Base-by-base conservation (phyloP, 2,329 filamentous ascomycete species). In the Cladophialophora carrionii region DNA sequence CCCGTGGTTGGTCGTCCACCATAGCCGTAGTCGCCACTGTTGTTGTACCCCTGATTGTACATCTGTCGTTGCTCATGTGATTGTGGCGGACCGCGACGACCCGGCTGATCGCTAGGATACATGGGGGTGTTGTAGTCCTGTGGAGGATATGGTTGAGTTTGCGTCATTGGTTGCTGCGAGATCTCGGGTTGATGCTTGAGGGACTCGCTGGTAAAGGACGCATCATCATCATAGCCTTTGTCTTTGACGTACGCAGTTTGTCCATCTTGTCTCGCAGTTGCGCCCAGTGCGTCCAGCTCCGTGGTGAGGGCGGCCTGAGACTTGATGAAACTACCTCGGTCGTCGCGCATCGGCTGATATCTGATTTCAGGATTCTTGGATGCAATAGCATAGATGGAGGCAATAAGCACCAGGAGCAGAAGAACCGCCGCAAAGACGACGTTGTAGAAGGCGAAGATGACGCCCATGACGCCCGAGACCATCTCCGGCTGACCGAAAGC, bases 261-360 rank as follows among this genome's bases (percentile, higher is more conserved):
- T 67, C 78, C 74, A 75, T 96, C 92, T 64, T 92, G 92, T 74
- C 93, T 89, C 37, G 93, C 93, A 4, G 92, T 96, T 17, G 90
- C 91, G 70, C 91, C 93, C 63, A 97, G 82, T 8, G 93, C 93
- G 76, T 97, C 92, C 57, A 97, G 84, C 78, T 97, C 93, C 7
- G 92, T 96, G 4, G 89, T 86, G 61, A 96, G 82, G 74, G 94
- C 89, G 4, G 90, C 90, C 77, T 95, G 90, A 14, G 92, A 96
- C 82, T 97, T 97, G 87, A 97, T 96, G 80, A 98, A 97, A 9
- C 93, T 97, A 58, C 91, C 92, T 72, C 94, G 89, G 78, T 98
- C 94, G 74, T 98, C 94, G 61, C 90, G 90, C 93, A 98, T 97
- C 73, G 92, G 92, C 78, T 96, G 92, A 79, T 98, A 98, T 67